Evolutionary conservation across 1,284 basidiomycete genomes (phyloP), one percentile per base, ranked within the genome.

Genomic region (Cryptococcus floricola): DNA sequence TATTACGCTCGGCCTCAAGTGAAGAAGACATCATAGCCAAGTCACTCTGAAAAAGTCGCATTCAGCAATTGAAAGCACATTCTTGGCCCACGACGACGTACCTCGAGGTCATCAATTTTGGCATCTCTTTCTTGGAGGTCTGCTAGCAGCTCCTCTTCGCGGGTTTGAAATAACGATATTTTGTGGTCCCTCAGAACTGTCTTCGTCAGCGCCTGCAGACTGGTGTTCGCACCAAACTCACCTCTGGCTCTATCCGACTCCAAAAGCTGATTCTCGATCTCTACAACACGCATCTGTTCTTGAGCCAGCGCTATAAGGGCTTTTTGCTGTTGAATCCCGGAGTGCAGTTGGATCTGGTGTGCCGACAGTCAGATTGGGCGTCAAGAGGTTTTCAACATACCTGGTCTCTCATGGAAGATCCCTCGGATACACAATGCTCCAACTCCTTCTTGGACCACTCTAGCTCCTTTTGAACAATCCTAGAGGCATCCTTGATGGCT

Each of bases 151-250:
- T 73, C 74, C 2, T 63, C 65, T 42, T 70, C 71, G 27, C 54
- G 67, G 3, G 67, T 64, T 48, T 70, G 49, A 43, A 69, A 65
- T 7, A 74, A 57, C 5, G 68, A 52, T 7, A 74, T 61, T 55
- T 70, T 69, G 56, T 76, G 71, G 38, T 74, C 70, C 18, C 69
- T 58, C 60, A 74, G 63, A 8, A 74, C 67, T 60, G 49, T 1
- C 19, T 16, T 27, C 13, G 27, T 56, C 51, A 56, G 50, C 23
- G 3, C n/a, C 8, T 14, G 38, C 47, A 38, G 5, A 18, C 10
- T 14, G 14, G n/a, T 12, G 28, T 6, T 4, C 5, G 12, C 8
- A 14, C 5, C 10, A 39, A 4, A 60, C 68, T 54, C 41, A 69
- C 69, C 49, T 56, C 62, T 48, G 4, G 61, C 67, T n/a, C 61